These are phyloP conservation scores for Polychaeton citri DNA, from an alignment of 2,329 filamentous ascomycete genomes.

Conservation along the genomic window DNA sequence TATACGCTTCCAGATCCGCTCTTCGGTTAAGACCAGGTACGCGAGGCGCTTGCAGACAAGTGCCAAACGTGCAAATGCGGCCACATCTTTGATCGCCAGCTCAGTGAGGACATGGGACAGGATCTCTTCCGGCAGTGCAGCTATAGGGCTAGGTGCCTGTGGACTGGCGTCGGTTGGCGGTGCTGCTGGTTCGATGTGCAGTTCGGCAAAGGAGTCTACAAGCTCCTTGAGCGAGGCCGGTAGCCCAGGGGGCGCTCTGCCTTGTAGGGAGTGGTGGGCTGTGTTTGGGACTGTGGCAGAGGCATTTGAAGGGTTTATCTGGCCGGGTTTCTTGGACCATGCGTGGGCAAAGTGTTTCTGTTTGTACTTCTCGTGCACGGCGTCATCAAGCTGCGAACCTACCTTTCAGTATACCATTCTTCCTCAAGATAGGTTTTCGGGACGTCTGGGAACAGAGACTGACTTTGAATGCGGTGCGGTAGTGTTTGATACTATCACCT, in stretches of 20 bases:
- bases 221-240: slow-evolving; percentile 50
- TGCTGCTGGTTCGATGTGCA: slow-evolving; percentile 54
- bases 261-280: slow-evolving; percentile 44
- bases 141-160: slow-evolving; percentile 66
- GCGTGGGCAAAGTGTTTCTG: slow-evolving; percentile 74
- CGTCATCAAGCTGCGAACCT: slow-evolving; percentile 55
- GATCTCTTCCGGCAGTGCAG: slow-evolving; percentile 68
- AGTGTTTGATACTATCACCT: slow-evolving; percentile 76
- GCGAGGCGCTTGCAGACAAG: slow-evolving; percentile 79
- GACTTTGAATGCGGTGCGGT: slow-evolving; percentile 81
- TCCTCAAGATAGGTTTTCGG: slow-evolving; percentile 3
- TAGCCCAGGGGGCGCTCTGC: slow-evolving; percentile 26
- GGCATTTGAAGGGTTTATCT: slow-evolving; percentile 36
- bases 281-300: slow-evolving; percentile 39
- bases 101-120: slow-evolving; percentile 64
- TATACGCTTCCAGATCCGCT: slow-evolving; percentile 72
- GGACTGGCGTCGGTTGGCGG: slow-evolving; percentile 59
- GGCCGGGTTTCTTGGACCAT: slow-evolving; percentile 33
- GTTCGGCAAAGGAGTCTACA: slow-evolving; percentile 58
- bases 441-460: slow-evolving; percentile 11
- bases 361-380: slow-evolving; percentile 75
- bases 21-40: slow-evolving; percentile 71
- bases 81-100: slow-evolving; percentile 60
- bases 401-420: slow-evolving; percentile 11
- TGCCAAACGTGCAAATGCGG: slow-evolving; percentile 60